Evolutionary conservation across 495 filamentous ascomycete species (phyloP).

Genomic region (Hyaloscypha hepaticicola): DNA sequence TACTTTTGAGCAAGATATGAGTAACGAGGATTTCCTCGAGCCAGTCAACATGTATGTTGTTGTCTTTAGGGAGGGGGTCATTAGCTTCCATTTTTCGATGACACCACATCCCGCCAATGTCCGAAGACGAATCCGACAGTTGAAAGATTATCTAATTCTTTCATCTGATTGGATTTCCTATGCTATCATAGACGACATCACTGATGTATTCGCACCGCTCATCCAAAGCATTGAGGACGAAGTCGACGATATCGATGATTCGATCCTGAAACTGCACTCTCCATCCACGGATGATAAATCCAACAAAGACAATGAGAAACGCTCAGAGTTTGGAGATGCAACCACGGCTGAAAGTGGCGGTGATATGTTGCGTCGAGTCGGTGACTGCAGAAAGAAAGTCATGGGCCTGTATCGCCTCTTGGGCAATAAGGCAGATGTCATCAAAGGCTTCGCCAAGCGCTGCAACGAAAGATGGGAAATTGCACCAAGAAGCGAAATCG

Average conservation of each 20-base stretch:
- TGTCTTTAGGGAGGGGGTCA: constrained; percentile 91
- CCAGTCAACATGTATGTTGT: constrained; percentile 98
- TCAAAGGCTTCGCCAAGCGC: constrained; percentile 98
- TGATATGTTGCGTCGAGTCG: constrained; percentile 86
- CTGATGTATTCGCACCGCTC: constrained; percentile 88
- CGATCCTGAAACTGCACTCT: constrained; percentile 74
- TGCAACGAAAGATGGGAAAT: constrained; percentile 99
- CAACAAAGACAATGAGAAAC: constrained; percentile 43
- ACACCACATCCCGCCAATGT: constrained; percentile 96
- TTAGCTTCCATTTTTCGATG: constrained; percentile 93
- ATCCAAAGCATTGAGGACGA: constrained; percentile 89
- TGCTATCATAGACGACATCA: constrained; percentile 96
- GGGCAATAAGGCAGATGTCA: constrained; percentile 97
- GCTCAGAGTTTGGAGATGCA: constrained; percentile 42
- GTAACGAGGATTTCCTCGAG: constrained; percentile 84
- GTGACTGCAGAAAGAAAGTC: constrained; percentile 93
- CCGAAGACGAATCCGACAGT: constrained; percentile 84
- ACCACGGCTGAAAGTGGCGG: constrained; percentile 57
- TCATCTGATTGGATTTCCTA: constrained; percentile 98
- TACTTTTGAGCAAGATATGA: constrained; percentile 90
- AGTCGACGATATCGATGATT: constrained; percentile 84
- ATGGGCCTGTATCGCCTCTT: constrained; percentile 91
- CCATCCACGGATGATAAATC: constrained; percentile 38
- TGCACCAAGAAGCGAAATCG: constrained; percentile 91
- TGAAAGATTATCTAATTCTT: constrained; percentile 90